These are phyloP conservation scores for Hippophae tibetana DNA, from an alignment of 306 rosid genomes.

Conservation along the genomic window DNA sequence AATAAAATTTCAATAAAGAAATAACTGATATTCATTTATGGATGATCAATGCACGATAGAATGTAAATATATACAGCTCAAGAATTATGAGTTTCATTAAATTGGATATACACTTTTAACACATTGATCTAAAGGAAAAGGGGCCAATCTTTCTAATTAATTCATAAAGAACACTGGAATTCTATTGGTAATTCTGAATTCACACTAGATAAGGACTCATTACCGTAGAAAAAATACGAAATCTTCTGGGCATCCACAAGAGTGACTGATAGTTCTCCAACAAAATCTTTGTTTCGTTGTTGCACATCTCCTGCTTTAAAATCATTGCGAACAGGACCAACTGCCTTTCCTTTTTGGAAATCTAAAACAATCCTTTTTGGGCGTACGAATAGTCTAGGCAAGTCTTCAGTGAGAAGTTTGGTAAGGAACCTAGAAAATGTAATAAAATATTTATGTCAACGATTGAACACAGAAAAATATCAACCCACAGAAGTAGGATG, in stretches of 20 bases:
- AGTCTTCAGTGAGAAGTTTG: constrained; percentile 91
- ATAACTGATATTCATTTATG: background rate
- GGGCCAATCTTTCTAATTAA: background rate
- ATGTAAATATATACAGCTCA: constrained; percentile 1
- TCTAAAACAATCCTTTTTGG: constrained; percentile 95
- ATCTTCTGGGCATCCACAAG: constrained; percentile 94
- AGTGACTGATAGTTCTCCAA: constrained; percentile 90
- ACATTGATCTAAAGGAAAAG: background rate
- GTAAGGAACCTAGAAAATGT: constrained; percentile 67
- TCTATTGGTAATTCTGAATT: background rate
- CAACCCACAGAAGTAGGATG: background rate
- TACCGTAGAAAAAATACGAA: constrained; percentile 77
- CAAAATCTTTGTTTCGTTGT: constrained; percentile 88
- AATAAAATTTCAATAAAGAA: constrained; percentile 3
- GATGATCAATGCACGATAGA: background rate
- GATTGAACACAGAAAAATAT: background rate
- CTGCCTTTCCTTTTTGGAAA: constrained; percentile 83
- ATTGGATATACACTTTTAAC: background rate
- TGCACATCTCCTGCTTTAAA: constrained; percentile 73
- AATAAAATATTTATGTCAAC: constrained; percentile 12
- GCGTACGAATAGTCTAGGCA: constrained; percentile 91
- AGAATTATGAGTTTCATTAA: background rate
- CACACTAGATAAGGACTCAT: constrained; percentile 15
- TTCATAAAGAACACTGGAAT: constrained; percentile 2
- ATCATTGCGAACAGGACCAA: constrained; percentile 63